Base-by-base conservation (phyloP, 257 asterid species). In the Paulownia fortunei region DNA sequence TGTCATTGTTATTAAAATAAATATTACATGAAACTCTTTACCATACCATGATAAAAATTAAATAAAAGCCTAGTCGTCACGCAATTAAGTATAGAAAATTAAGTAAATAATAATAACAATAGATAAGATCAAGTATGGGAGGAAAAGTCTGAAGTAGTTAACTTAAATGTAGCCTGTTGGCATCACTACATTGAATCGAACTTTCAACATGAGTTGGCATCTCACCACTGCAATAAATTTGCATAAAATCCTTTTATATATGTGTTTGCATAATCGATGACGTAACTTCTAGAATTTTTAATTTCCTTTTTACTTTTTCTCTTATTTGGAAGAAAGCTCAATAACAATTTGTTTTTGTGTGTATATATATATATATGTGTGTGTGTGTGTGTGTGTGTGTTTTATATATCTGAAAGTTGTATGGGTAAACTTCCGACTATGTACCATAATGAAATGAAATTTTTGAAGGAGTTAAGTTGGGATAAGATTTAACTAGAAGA, bases 221-320 rank as follows among this genome's bases (percentile, higher is more conserved):
- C 81, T 39, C 69, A 67, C 36, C 42, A 5, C 3, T 58, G 21
- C 56, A 60, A 59, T 59, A 44, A 78, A 58, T 77, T 59, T 63
- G 36, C n/a, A 9, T 68, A 27, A 39, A 41, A 5, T 27, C 37
- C 37, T 19, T 46, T 41, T 16, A 3, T 4, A 30, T 19, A 19
- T 21, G 2, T 76, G 24, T 34, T 46, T 21, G 34, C 73, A 58
- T 79, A 68, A 64, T 79, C 79, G 49, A 54, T 63, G 74, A 63
- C 74, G 69, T 26, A 4, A 18, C 49, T 3, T 52, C 63, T 52
- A 30, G 32, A 55, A 21, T 12, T 47, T 68, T 23, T 0, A 5
- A 37, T 34, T 63, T 34, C 0, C 26, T 34, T 34, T 30, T 34
- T 15, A 6, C 32, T 13, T 62, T 62, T 62, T 16, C 36, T 30